A percentile compares a stretch with the other conserved stretches of the same genome.
These are phyloP conservation scores for Tetrapisispora arboricola DNA, from an alignment of 805 yeast species.

Conservation along the genomic window DNA sequence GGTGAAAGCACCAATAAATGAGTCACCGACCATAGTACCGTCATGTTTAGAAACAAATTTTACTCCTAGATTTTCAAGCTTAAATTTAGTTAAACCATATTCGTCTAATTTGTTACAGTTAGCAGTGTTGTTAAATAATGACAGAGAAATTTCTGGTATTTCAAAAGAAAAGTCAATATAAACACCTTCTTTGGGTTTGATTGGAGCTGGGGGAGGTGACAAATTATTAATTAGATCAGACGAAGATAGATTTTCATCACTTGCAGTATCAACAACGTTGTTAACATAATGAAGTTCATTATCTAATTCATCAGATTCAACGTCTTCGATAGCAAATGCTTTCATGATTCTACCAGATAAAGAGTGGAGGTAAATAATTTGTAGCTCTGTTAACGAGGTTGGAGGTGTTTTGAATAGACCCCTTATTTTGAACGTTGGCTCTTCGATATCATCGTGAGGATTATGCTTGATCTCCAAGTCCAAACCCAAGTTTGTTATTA, in stretches of 20 bases:
- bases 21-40: slow-evolving; percentile 47
- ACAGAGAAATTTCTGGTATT: slow-evolving; percentile 54
- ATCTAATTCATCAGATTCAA: slow-evolving; percentile 42
- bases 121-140: slow-evolving; percentile 46
- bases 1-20: slow-evolving; percentile 61
- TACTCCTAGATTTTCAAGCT: slow-evolving; percentile 50
- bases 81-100: slow-evolving; percentile 42
- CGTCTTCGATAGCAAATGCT: slow-evolving; percentile 41
- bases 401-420: slow-evolving; percentile 53
- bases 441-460: slow-evolving; percentile 29
- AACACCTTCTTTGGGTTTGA: neutral
- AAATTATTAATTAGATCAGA: slow-evolving; percentile 6
- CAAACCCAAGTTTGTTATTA: slow-evolving; percentile 57
- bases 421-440: slow-evolving; percentile 41
- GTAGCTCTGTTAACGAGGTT: slow-evolving; percentile 59
- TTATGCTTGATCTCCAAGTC: slow-evolving; percentile 47
- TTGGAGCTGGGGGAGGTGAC: neutral
- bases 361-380: slow-evolving; percentile 46
- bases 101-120: slow-evolving; percentile 28
- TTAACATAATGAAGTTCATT: slow-evolving; percentile 61
- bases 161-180: slow-evolving; percentile 38
- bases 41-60: slow-evolving; percentile 42
- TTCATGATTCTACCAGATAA: slow-evolving; percentile 45
- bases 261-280: slow-evolving; percentile 23
- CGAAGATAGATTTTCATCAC: slow-evolving; percentile 13